A percentile compares a stretch with the other conserved stretches of the same genome.
Conservation (phyloP, 352 stramenopile species). For the Globisporangium irregulare region DNA sequence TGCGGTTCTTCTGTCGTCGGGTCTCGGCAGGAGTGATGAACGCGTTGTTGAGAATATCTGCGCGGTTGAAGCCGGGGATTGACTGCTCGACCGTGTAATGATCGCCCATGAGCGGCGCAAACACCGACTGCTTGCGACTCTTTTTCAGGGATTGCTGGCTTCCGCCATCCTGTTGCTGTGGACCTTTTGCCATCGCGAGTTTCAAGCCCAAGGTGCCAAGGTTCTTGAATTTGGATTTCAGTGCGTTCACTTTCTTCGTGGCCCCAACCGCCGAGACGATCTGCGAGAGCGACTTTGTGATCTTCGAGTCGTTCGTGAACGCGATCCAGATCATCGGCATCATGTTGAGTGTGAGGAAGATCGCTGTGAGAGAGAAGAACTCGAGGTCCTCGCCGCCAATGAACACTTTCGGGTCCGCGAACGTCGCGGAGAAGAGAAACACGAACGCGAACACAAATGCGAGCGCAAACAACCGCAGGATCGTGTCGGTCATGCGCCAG, state of each 20-base stretch:
- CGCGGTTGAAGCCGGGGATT: conserved; percentile 63
- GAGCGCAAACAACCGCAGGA: conserved; percentile 47
- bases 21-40: conserved; percentile 66
- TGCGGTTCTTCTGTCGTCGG: conserved; percentile 43
- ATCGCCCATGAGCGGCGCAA: conserved; percentile 70
- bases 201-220: conserved; percentile 75
- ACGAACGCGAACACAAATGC: conserved; percentile 65
- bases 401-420: conserved; percentile 74
- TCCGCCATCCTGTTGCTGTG: conserved; percentile 5
- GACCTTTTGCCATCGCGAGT: conserved; percentile 47
- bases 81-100: conserved; percentile 80
- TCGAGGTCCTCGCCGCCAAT: conserved; percentile 63
- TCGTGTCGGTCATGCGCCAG: conserved; percentile 75
- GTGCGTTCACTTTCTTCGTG: conserved; percentile 70
- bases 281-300: conserved; percentile 79
- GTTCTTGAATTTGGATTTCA: conserved; percentile 85
- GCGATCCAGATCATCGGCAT: conserved; percentile 89
- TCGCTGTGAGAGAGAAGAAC: conserved; percentile 74
- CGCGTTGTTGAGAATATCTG: conserved; percentile 75
- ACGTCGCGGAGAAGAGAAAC: conserved; percentile 79
- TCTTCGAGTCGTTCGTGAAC: conserved; percentile 87
- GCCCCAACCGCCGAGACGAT: conserved; percentile 72
- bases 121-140: conserved; percentile 63
- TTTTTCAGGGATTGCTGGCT: conserved; percentile 16
- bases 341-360: conserved; percentile 87